Base-by-base conservation (phyloP, 208 protist species). In the Leptomonas seymouri region DNA sequence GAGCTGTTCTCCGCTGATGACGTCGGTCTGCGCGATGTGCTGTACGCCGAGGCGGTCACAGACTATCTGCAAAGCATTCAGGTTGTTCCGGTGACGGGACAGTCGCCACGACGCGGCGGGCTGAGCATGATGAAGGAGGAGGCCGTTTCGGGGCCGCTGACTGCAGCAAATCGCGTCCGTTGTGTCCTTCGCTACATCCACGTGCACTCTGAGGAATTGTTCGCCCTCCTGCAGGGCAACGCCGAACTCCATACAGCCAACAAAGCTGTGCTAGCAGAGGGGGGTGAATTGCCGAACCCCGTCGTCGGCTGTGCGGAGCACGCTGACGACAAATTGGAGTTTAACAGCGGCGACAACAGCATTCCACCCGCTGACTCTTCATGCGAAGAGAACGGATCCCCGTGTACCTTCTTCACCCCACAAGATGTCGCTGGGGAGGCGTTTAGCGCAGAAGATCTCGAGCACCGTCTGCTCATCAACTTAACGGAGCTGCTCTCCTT, bases 401-500 rank as follows among this genome's bases (percentile, higher is more conserved):
- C 61, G n/a, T 12, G 21, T 1, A 56, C 48, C 11, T 23, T 31
- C 11, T 14, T 23, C 9, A 14, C 27, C 18, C 53, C 60, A 11
- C 36, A 4, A 18, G 46, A 65, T 20, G 4, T 18, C 7, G 9
- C 48, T 21, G 60, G 1, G 14, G 28, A 46, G 7, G 36, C 45
- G 30, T 21, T 36, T 6, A 21, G 16, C 39, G 60, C 36, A 4
- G 69, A 67, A 36, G 60, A 42, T 15, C 42, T 44, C 45, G 71
- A 76, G 46, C 71, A 66, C 46, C 57, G 55, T 2, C 50, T 23
- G 44, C 56, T 76, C 20, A 49, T 66, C 48, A 76, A 76, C 58
- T 25, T 76, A 46, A 70, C 71, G 6, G 71, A 76, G 71, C 48
- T 76, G 21, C 71, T 76, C 18, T 76, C 71, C 20, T 76, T 76